Base-by-base conservation (phyloP, 768 basidiomycete species). In the Favolaschia claudopus region DNA sequence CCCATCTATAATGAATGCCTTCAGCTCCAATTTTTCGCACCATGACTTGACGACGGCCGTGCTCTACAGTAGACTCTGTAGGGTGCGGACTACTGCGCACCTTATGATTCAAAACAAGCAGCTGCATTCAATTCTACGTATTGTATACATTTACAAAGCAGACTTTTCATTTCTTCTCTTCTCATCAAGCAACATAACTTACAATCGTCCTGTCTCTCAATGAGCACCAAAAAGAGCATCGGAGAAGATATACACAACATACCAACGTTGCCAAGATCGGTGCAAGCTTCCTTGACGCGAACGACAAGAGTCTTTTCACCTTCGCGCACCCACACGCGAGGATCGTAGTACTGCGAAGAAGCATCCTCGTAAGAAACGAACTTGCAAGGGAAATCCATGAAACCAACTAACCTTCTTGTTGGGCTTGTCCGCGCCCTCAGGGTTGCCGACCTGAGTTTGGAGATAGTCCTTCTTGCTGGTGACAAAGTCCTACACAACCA, bases 251-350 rank as follows among this genome's bases (percentile, higher is more conserved):
- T 40, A 20, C 14, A 40, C 39, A 40, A 66, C 67, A 39, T 59
- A 85, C 85, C 66, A 56, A 79, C 75, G 72, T 87, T 93, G 65
- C 90, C 93, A 59, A 99, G 85, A 77, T 99, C 96, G 38, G 75
- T 66, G 78, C 94, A 95, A n/a, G 96, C 95, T 75, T 92, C 89
- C 79, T 95, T 93, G 79, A 97, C 93, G 71, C 96, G 93, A 62
- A 75, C 84, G 44, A 74, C 43, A 65, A 99, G 85, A 19, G 95
- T 96, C 87, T 96, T 95, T 82, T 99, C 95, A 65, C 96, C 96
- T 79, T 97, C 95, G 69, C 96, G 92, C 47, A 99, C 95, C 96
- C 96, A 99, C 58, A 96, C 89, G 81, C 96, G 93, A 46, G 95
- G 96, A 76, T 96, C 95, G 78, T 96, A 96, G 82, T 76, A 90